phyloP scores from a whole-genome alignment of 1,139 yeast genomes.

The Kodamaea sp. region DNA sequence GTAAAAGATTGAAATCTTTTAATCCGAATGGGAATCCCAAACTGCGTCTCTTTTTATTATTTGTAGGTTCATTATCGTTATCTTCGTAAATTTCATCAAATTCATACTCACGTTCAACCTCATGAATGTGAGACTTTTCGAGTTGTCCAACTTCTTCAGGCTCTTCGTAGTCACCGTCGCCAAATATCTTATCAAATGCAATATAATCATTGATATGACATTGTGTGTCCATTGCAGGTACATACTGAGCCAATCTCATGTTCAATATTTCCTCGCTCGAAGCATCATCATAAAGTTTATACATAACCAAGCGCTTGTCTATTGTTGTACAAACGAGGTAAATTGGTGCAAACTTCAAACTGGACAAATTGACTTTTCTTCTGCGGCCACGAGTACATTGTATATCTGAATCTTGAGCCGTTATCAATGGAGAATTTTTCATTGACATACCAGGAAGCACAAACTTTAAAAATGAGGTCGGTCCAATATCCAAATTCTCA shows the following conservation, averaged over 20 bases:
- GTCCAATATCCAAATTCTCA: slow-evolving; percentile 28
- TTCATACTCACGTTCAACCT: slow-evolving; percentile 1
- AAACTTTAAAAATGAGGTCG: slow-evolving; percentile 19
- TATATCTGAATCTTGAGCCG: neutral
- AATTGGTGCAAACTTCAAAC: slow-evolving; percentile 22
- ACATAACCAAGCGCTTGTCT: slow-evolving; percentile 22
- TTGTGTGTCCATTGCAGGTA: slow-evolving; percentile 4
- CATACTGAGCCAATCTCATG: slow-evolving; percentile 9
- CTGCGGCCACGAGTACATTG: neutral
- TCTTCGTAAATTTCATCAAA: slow-evolving; percentile 2
- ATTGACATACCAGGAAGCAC: slow-evolving; percentile 6
- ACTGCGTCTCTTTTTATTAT: slow-evolving; percentile 2
- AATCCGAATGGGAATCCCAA: slow-evolving; percentile 1
- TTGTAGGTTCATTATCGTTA: neutral
- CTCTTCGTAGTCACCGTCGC: slow-evolving; percentile 1
- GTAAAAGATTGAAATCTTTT: no score
- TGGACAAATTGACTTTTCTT: slow-evolving; percentile 3
- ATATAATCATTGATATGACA: slow-evolving; percentile 9
- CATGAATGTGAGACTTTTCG: no score
- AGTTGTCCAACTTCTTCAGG: no score
- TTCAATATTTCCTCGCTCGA: slow-evolving; percentile 12
- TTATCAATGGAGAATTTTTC: neutral
- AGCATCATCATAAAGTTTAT: slow-evolving; percentile 23
- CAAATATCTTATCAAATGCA: slow-evolving; percentile 10
- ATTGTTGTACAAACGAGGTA: slow-evolving; percentile 24